Percentiles rank a stretch among this genome's conserved stretches.
phyloP scores from a whole-genome alignment of 2,329 filamentous ascomycete genomes.

The Bimuria novae-zelandiae region DNA sequence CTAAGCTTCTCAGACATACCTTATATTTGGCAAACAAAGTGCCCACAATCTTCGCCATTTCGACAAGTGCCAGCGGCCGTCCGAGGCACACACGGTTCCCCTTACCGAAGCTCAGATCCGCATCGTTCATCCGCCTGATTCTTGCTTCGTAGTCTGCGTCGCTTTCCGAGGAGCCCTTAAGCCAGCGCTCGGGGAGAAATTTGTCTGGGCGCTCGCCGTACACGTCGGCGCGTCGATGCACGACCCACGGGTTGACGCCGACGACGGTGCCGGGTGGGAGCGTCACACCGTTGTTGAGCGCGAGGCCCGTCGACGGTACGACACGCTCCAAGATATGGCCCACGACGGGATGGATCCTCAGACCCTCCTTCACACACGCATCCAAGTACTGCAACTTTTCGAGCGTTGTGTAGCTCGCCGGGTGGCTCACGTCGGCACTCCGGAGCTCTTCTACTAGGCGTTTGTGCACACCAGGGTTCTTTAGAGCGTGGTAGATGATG shows the following conservation, averaged over 20 bases:
- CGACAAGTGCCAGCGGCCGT: constrained; percentile 32
- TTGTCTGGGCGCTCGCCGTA: constrained; percentile 25
- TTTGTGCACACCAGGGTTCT: constrained; percentile 23
- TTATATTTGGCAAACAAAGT: constrained; percentile 53
- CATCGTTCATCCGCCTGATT: constrained; percentile 40
- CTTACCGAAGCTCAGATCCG: constrained; percentile 36
- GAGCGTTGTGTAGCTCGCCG: constrained; percentile 23
- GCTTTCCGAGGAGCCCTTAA: constrained; percentile 19
- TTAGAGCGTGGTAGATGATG: constrained; percentile 31
- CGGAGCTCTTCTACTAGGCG: constrained; percentile 32
- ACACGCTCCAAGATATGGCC: constrained; percentile 40
- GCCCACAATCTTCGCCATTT: constrained; percentile 57
- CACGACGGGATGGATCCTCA: constrained; percentile 50
- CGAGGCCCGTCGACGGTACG: constrained; percentile 28
- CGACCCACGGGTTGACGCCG: constrained; percentile 39
- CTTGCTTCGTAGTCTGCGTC: constrained; percentile 22
- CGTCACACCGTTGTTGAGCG: constrained; percentile 25
- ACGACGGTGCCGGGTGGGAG: constrained; percentile 40
- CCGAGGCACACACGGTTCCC: constrained; percentile 39
- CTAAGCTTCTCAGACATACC: constrained; percentile 28
- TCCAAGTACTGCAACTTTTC: constrained; percentile 49
- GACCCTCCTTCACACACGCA: constrained; percentile 53
- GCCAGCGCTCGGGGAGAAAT: constrained; percentile 44
- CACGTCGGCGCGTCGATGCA: constrained; percentile 25
- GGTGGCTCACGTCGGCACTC: constrained; percentile 20